Evolutionary conservation across 2,329 filamentous ascomycete species (phyloP).

Genomic region (Colletotrichum endophyticum): DNA sequence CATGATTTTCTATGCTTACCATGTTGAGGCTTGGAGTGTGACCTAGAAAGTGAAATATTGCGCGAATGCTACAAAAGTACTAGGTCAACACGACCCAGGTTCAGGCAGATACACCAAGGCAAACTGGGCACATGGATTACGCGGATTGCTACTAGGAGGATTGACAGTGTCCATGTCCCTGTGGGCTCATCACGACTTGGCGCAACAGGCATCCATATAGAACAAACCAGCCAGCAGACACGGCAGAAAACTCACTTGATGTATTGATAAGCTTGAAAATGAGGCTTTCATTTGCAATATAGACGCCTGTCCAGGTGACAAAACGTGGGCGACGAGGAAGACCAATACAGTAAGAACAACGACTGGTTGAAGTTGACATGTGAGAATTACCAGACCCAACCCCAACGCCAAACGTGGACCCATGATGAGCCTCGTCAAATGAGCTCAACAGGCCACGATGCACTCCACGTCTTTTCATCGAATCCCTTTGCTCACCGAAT

Average conservation of each 20-base stretch:
- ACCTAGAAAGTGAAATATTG: neutral
- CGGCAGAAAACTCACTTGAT: no score
- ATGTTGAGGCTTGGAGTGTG: neutral
- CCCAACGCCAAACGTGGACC: neutral
- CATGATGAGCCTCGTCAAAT: neutral
- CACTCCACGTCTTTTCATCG: fast-evolving
- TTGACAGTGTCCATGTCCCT: fast-evolving
- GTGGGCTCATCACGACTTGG: neutral
- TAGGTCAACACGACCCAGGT: fast-evolving
- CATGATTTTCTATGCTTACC: neutral
- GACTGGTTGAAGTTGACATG: neutral
- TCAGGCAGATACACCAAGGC: neutral
- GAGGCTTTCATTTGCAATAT: no score
- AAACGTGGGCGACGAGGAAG: neutral
- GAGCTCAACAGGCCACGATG: neutral
- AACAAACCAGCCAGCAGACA: neutral
- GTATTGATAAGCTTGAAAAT: no score
- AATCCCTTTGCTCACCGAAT: fast-evolving
- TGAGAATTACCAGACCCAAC: neutral
- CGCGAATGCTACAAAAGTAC: neutral
- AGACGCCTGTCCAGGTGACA: neutral
- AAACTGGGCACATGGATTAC: neutral
- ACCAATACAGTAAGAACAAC: neutral
- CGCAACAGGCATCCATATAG: neutral
- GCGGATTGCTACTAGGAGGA: fast-evolving